Base-by-base conservation (phyloP, 345 rosid species). In the Eucalyptus globulus region DNA sequence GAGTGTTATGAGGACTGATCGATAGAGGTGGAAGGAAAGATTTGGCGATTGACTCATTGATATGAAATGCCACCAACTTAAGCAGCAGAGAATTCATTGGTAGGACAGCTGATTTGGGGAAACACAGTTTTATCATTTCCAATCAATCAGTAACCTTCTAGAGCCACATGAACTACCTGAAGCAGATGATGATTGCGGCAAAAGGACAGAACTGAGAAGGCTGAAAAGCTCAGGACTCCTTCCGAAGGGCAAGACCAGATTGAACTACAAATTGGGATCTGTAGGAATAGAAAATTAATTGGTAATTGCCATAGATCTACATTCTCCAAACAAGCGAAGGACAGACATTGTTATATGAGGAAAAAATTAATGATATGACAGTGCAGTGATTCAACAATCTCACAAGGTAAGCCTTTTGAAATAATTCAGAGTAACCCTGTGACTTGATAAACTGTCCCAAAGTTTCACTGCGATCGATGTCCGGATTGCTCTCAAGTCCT, bases 351-450 rank as follows among this genome's bases (percentile, higher is more conserved):
- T 26, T 62, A 29, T 40, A 40, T 29, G 34, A 43, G 69, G 26
- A 44, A 51, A 29, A 49, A n/a, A 72, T 58, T 12, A 56, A 88
- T 31, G 50, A 56, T 53, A 31, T 19, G 56, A 44, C 17, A 83
- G 88, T 60, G 43, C 43, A 80, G 60, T 45, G 76, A 29, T 27
- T 76, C 47, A 87, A 43, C 27, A 4, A 44, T 83, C 96, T 94
- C 88, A 97, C 99, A 92, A 97, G 95, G 91, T 96, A 97, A 88
- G 99, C 99, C 87, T 94, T 92, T 91, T 94, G 97, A 94, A 97
- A 97, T 86, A 96, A 83, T 50, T 96, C 94, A 7, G 99, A 95
- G 94, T 96, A 96, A 88, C 97, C 97, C 87, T 93, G 89, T 9
- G 96, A 89, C 50, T 86, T 91, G 86, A 96, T 87, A 87, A 97